These are phyloP conservation scores for Gloeopeniophorella convolvens DNA, from an alignment of 768 basidiomycete species.

Conservation along the genomic window DNA sequence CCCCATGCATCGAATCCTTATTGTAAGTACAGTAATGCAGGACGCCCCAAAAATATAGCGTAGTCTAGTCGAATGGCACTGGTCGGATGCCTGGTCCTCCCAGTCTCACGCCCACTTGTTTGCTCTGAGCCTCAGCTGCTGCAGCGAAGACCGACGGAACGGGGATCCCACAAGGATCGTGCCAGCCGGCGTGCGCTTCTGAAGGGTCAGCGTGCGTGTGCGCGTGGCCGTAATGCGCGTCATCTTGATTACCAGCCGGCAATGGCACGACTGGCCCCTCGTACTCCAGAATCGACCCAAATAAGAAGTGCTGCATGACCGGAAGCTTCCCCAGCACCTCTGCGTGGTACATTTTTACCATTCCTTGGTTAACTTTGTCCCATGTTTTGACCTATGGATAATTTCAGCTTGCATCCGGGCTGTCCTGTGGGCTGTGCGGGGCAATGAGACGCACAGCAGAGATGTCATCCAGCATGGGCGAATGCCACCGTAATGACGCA, in stretches of 20 bases:
- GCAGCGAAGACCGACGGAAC: slow-evolving; percentile 81
- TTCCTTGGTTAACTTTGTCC: slow-evolving; percentile 94
- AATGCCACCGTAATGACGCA: slow-evolving; percentile 94
- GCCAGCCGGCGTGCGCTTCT: slow-evolving; percentile 63
- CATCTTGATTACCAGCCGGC: slow-evolving; percentile 27
- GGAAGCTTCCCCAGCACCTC: slow-evolving; percentile 95
- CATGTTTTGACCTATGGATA: slow-evolving; percentile 89
- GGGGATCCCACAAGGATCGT: slow-evolving; percentile 87
- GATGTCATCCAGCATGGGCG: slow-evolving; percentile 98
- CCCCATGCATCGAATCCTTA: too few relatives aligned
- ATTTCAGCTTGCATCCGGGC: too few relatives aligned
- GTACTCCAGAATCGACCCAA: slow-evolving; percentile 73
- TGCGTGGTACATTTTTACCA: slow-evolving; percentile 97
- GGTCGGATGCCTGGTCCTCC: slow-evolving; percentile 62
- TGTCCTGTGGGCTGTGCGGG: too few relatives aligned
- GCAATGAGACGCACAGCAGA: slow-evolving; percentile 66
- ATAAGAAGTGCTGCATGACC: slow-evolving; percentile 93
- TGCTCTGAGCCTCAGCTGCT: slow-evolving; percentile 43
- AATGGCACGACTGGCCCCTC: slow-evolving; percentile 48
- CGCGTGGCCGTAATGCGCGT: slow-evolving; percentile 44
- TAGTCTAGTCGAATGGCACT: slow-evolving; percentile 66
- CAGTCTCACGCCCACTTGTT: slow-evolving; percentile 33
- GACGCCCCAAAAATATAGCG: neutral
- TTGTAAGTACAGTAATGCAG: too few relatives aligned
- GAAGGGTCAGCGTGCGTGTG: slow-evolving; percentile 39